phyloP scores from a whole-genome alignment of 257 asterid genomes.

The Solanum rostratum region DNA sequence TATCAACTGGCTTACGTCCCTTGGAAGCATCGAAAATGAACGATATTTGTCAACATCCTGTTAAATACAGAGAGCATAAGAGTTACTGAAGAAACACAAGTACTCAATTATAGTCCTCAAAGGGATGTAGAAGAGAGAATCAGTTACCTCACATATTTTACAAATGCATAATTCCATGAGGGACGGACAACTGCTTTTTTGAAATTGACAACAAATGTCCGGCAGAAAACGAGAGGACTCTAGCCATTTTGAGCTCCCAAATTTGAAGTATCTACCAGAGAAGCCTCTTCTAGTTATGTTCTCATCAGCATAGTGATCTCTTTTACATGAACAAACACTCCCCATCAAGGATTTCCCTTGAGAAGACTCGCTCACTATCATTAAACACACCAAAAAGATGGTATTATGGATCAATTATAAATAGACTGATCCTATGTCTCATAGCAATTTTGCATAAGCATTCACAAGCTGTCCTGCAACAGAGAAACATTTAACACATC shows the following conservation, averaged over 20 bases:
- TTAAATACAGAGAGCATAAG: slow-evolving; percentile 4
- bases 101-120: background rate
- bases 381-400: background rate
- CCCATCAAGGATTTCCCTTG: slow-evolving; percentile 43
- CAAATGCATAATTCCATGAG: slow-evolving; percentile 72
- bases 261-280: slow-evolving; percentile 63
- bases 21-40: slow-evolving; percentile 66
- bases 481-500: background rate
- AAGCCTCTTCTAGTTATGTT: slow-evolving; percentile 35
- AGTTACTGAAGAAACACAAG: background rate
- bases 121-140: background rate
- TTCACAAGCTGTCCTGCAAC: background rate
- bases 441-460: background rate
- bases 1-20: slow-evolving; percentile 81
- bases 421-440: background rate
- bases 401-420: background rate
- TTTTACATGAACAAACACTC: slow-evolving; percentile 90
- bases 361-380: background rate
- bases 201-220: slow-evolving; percentile 34
- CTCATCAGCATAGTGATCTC: slow-evolving; percentile 63
- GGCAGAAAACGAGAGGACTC: slow-evolving; percentile 46
- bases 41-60: slow-evolving; percentile 56
- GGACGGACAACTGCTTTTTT: slow-evolving; percentile 39
- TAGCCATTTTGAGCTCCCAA: slow-evolving; percentile 95
- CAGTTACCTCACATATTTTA: slow-evolving; percentile 62